Base-by-base conservation (phyloP, 257 asterid species). In the Solanum piurae region DNA sequence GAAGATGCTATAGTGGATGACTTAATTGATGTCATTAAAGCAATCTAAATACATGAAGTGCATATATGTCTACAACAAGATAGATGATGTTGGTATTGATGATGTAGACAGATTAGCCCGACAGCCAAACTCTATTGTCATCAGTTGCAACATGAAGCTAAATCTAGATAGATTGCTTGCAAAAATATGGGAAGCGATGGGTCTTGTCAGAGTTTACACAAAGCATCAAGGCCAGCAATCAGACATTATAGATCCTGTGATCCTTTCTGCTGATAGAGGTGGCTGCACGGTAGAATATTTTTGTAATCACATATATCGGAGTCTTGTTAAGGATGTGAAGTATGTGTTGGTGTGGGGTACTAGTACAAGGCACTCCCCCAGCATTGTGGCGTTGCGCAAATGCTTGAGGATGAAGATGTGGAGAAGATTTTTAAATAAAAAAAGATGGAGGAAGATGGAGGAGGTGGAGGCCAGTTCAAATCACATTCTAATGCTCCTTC, bases 211-310 rank as follows among this genome's bases (percentile, higher is more conserved):
- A 91, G 94, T 95, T 80, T 97, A 95, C 60, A 95, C 99, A 29
- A 97, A 97, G 87, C 99, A 99, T 83, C 98, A 97, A 89, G 99
- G 99, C 89, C 99, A 97, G 91, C 99, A 97, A 91, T 98, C 99
- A 21, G 99, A 97, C 91, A 95, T 97, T 88, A 31, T 93, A 11
- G 99, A 97, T 38, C 98, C 98, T 10, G 98, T 96, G 58, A 98
- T 97, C 87, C 99, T 97, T 88, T 97, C 98, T 73, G 88, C 93
- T 88, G 97, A 98, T 90, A 75, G 99, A 91, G 98, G 99, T 85
- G 98, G 99, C 86, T 95, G 98, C 94, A 94, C 92, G 0, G 98
- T 95, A 8, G 98, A 94, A 89, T 98, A 95, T 87, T 97, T 97
- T 88, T 97, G 99, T 87, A 93, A 95, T 93, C 98, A 95, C 89